Evolutionary conservation across 768 basidiomycete genomes (phyloP), one percentile per base, ranked within the genome.

Genomic region (Tricholoma furcatifolium): DNA sequence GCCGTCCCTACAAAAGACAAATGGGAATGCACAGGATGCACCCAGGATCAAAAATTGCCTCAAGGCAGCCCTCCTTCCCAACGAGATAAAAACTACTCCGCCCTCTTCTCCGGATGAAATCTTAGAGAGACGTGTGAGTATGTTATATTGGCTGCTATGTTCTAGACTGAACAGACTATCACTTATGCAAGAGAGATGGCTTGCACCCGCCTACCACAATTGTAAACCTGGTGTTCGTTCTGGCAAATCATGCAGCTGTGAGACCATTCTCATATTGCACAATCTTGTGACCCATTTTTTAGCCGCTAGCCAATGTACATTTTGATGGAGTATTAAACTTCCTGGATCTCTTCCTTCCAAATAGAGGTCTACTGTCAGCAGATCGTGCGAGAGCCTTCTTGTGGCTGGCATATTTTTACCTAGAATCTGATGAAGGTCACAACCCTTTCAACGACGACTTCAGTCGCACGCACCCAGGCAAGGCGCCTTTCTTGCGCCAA

Each of bases 11-110:
- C 92, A 94, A 66, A 90, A 89, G 73, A 90, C 91, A 14, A 86
- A 88, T 59, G 88, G 87, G 15, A 92, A 93, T 66, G 82, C 91
- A 6, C 91, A 93, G 66, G 92, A 95, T 67, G 92, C 92, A 36
- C 92, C 93, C 18, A 83, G 93, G 55, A 91, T 95, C 69, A 95
- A 95, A 70, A 91, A 91, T 57, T 88, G 88, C 65, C 76, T 95
- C 46, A 94, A 93, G 65, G 90, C 87, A 35, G 87, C 87, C 31
- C 73, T 87, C 20, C 76, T 93, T 30, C 80, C 87, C 36, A 79
- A 78, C 47, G 92, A 95, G 63, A 70, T 77, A 57, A 84, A 80
- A 65, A 72, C 74, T 1, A 72, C 81, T 40, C 82, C 84, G 38
- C 89, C 91, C 11, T 82, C 86, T 18, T 86, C 83, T 2, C 88